Evolutionary conservation across 2,329 filamentous ascomycete species (phyloP).

Genomic region (Ophiostoma pallidulum): DNA sequence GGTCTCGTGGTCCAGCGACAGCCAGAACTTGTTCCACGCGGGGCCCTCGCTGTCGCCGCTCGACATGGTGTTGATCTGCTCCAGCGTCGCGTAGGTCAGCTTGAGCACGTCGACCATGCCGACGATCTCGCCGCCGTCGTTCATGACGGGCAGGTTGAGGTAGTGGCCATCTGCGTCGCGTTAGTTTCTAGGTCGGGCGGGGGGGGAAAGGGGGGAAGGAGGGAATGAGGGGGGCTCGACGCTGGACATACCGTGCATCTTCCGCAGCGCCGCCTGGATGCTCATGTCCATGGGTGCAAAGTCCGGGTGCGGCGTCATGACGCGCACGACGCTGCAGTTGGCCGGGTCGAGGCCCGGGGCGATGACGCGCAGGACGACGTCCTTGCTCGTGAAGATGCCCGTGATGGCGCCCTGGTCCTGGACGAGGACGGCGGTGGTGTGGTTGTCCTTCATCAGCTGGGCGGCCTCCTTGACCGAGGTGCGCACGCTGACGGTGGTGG

Average conservation of each 20-base stretch:
- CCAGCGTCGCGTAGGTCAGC: slow-evolving; percentile 92
- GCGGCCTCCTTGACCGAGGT: slow-evolving; percentile 96
- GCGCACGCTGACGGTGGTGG: slow-evolving; percentile 87
- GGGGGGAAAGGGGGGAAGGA: not conserved
- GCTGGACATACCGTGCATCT: slow-evolving; percentile 97
- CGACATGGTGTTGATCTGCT: slow-evolving; percentile 94
- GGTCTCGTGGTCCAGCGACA: slow-evolving; percentile 87
- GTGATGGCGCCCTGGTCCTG: slow-evolving; percentile 97
- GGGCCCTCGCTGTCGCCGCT: slow-evolving; percentile 84
- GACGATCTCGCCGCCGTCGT: slow-evolving; percentile 91
- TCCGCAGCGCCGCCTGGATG: slow-evolving; percentile 92
- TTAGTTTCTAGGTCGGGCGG: not conserved
- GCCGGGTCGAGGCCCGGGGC: slow-evolving; percentile 88
- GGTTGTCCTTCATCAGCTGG: slow-evolving; percentile 95
- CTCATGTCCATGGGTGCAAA: slow-evolving; percentile 99
- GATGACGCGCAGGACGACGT: slow-evolving; percentile 95
- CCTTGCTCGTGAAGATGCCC: slow-evolving; percentile 98
- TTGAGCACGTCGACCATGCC: slow-evolving; percentile 99
- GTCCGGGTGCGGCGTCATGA: slow-evolving; percentile 98
- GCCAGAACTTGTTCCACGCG: slow-evolving; percentile 99
- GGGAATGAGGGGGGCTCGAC: no score
- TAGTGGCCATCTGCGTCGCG: slow-evolving; percentile 76
- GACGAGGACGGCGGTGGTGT: slow-evolving; percentile 91
- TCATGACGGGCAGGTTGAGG: slow-evolving; percentile 97
- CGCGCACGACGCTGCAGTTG: slow-evolving; percentile 93